Conservation (phyloP, 345 rosid species). For the Clausena lansium region DNA sequence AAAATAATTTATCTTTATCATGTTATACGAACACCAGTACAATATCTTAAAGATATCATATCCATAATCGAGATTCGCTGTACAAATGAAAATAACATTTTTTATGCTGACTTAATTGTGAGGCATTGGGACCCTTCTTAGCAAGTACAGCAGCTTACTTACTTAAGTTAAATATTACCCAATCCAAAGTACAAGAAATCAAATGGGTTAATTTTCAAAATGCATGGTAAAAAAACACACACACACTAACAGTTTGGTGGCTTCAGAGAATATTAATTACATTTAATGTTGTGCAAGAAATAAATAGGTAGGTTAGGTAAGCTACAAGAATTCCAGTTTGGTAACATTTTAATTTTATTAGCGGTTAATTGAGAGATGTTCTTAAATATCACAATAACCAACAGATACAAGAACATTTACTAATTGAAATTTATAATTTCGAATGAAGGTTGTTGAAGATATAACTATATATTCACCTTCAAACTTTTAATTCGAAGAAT, state of each 20-base stretch:
- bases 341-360: background rate
- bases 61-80: too few relatives aligned
- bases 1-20: too few relatives aligned
- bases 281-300: background rate
- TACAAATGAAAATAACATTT: too few relatives aligned
- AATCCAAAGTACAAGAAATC: too few relatives aligned
- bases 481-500: background rate
- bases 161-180: too few relatives aligned
- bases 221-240: too few relatives aligned
- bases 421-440: background rate
- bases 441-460: constrained; percentile 4
- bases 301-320: background rate
- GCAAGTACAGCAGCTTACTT: too few relatives aligned
- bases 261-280: background rate
- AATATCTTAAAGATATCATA: too few relatives aligned
- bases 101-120: too few relatives aligned
- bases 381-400: background rate
- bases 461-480: background rate
- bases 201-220: too few relatives aligned
- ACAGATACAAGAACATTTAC: background rate
- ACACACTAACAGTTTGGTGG: background rate
- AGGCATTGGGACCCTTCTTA: too few relatives aligned
- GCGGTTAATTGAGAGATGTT: background rate
- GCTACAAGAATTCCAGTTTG: background rate
- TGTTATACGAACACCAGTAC: too few relatives aligned